These are phyloP conservation scores for Tuber magnatum DNA, from an alignment of 495 filamentous ascomycete genomes.

Conservation along the genomic window DNA sequence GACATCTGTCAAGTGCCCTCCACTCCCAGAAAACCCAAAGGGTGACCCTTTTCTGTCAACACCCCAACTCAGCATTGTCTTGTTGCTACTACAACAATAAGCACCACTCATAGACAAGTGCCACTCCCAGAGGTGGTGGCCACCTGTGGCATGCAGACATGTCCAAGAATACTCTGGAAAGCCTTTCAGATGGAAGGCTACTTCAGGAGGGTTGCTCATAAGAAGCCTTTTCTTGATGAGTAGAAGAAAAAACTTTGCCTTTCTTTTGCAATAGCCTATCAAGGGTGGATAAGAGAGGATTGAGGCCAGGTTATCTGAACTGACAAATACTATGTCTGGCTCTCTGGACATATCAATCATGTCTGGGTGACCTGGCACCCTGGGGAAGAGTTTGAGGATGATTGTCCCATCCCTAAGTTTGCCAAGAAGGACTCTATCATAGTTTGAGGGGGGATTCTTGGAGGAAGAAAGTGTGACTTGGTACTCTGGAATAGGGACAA, in stretches of 20 bases:
- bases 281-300: conserved; percentile 11
- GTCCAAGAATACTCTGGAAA: not conserved
- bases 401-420: conserved; percentile 14
- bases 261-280: not conserved
- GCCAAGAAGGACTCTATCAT: conserved; percentile 7
- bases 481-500: conserved; percentile 10
- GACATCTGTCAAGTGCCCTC: too few relatives aligned
- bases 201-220: not conserved
- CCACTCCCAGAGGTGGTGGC: conserved; percentile 6
- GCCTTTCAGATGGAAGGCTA: conserved; percentile 9
- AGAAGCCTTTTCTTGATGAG: not conserved
- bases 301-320: conserved; percentile 16
- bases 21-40: not conserved
- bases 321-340: conserved; percentile 7
- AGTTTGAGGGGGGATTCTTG: not conserved
- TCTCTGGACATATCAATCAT: not conserved
- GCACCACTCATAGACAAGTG: not conserved
- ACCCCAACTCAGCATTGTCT: not conserved
- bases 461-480: not conserved
- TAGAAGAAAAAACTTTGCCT: not conserved
- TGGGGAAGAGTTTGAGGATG: conserved; percentile 1
- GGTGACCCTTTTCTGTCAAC: not conserved
- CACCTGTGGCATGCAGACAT: conserved; percentile 4
- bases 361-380: not conserved
- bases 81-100: not conserved